Base-by-base conservation (phyloP, 495 filamentous ascomycete genomes). In the Parathielavia appendiculata region DNA sequence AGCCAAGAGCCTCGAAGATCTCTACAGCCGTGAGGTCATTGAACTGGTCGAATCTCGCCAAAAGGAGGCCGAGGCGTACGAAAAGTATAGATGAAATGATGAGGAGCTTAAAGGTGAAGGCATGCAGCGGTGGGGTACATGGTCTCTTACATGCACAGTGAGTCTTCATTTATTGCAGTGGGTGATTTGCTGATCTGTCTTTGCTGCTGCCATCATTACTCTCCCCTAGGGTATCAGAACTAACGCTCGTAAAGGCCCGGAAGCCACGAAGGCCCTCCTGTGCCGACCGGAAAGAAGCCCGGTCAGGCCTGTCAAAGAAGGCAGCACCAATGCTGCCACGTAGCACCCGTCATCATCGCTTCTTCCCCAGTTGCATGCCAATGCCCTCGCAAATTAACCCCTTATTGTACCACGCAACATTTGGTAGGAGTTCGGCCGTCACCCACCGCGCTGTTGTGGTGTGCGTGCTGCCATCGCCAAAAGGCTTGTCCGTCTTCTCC, bases 381-480 rank as follows among this genome's bases (percentile, higher is more conserved):
- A 75, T 68, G 3, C 83, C 82, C 51, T 83, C 72, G 64, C 81
- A 83, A 2, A 76, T 58, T 6, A 67, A 67, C 10, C 79, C 76
- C 22, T 75, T 73, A 64, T 84, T 80, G 53, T 69, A 78, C 73
- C 79, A 87, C 55, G 67, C 66, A 9, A 76, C 72, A n/a, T 65
- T 48, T 6, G 76, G 82, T n/a, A 86, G 58, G 23, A 86, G 56
- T 64, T 81, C 62, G 26, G 69, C 64, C 16, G 78, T 81, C 12
- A 92, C 87, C 90, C 89, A 95, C 58, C 85, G 75, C 7, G 86
- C 89, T 5, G 90, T 95, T 63, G 73, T 75, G 0, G 88, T 83
- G 68, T 93, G 90, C 56, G 80, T 71, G 54, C 80, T 83, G 50
- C 83, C 86, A 61, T 84, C 78, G 44, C 79, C 79, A 54, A 79